Percentiles rank a stretch among this genome's conserved stretches.
Conservation (phyloP, 371 early-diverging fungal species). For the Apophysomyces trapeziformis region DNA sequence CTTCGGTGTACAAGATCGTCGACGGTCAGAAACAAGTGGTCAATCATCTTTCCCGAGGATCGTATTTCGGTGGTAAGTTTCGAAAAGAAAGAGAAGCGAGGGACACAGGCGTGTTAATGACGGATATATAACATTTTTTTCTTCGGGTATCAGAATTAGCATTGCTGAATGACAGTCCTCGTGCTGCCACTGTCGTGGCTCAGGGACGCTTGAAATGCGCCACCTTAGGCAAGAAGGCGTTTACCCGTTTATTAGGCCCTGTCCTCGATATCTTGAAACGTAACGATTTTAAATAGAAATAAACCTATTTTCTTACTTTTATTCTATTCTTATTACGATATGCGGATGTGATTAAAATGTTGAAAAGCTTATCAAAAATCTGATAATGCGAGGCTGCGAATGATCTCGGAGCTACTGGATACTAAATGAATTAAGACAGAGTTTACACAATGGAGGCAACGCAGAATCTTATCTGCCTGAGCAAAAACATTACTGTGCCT, state of each 20-base stretch:
- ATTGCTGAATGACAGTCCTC: constrained; percentile 84
- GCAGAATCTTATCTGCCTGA: no score
- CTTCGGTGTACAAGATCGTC: constrained; percentile 35
- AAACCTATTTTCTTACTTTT: no score
- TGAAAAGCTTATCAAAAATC: no score
- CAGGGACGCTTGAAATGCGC: constrained; percentile 89
- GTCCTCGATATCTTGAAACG: constrained; percentile 73
- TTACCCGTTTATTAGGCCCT: constrained; percentile 90
- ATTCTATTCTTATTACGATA: no score
- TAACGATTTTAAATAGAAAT: constrained; percentile 41
- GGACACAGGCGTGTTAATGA: no score
- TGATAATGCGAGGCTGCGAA: no score
- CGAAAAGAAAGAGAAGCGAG: constrained; percentile 47
- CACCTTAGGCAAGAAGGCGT: constrained; percentile 87
- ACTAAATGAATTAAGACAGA: no score
- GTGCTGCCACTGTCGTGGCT: constrained; percentile 87
- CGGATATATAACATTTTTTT: constrained; percentile 35
- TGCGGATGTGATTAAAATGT: no score
- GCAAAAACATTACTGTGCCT: no score
- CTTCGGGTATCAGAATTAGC: constrained; percentile 72
- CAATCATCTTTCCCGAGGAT: constrained; percentile 79
- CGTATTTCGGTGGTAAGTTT: constrained; percentile 89
- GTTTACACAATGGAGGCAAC: no score
- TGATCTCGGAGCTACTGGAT: no score
- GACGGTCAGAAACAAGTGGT: constrained; percentile 77